Evolutionary conservation across 2,329 filamentous ascomycete species (phyloP).

Genomic region (Beauveria sp.): DNA sequence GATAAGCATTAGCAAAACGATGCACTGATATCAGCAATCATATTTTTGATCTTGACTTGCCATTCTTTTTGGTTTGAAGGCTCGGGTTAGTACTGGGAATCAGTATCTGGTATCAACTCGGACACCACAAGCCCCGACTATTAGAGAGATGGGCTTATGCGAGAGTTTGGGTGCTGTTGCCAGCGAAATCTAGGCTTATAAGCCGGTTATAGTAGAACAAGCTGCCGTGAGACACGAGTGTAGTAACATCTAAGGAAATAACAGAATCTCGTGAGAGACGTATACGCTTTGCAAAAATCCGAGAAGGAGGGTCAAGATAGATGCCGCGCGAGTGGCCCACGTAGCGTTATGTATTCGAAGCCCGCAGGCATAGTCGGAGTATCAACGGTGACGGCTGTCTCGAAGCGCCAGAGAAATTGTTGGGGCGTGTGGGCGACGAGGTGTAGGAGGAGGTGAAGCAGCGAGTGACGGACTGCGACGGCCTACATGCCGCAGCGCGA

Average conservation of each 20-base stretch:
- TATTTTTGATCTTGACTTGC: constrained; percentile 19
- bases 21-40: not conserved
- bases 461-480: not conserved
- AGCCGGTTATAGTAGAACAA: constrained; percentile 7
- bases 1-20: not conserved
- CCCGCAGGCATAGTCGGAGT: not conserved
- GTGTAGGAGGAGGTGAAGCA: not conserved
- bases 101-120: not conserved
- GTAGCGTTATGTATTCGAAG: constrained; percentile 7
- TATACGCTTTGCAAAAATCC: constrained; percentile 11
- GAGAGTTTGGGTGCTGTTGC: constrained; percentile 26
- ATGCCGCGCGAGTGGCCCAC: constrained; percentile 5
- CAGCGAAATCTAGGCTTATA: constrained; percentile 24
- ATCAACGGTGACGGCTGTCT: constrained; percentile 3
- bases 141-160: not conserved
- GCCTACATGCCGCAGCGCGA: not conserved
- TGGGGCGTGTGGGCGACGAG: not conserved
- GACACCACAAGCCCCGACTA: not conserved
- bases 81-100: constrained; percentile 3
- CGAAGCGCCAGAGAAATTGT: constrained; percentile 1
- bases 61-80: constrained; percentile 21
- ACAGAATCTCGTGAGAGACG: constrained; percentile 13
- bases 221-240: constrained; percentile 16
- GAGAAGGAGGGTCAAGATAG: constrained; percentile 5
- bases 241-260: constrained; percentile 12